Evolutionary conservation across 345 rosid species (phyloP).

Genomic region (Citrus cavaleriei): DNA sequence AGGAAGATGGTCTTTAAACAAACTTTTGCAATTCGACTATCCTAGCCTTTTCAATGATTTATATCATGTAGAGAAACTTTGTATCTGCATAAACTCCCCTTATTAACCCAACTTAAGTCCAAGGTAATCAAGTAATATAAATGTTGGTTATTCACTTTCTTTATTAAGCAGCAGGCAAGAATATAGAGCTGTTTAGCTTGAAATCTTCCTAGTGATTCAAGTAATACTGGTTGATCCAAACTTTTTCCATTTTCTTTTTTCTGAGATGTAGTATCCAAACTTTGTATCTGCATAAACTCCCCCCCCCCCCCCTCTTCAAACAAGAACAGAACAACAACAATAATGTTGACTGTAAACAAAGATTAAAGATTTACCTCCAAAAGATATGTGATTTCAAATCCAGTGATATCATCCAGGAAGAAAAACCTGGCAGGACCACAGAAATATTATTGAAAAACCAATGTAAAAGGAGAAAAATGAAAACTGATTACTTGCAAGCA

Average conservation of each 20-base stretch:
- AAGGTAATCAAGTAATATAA: not conserved
- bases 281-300: too few relatives aligned
- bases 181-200: not conserved
- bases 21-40: not conserved
- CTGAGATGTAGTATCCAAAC: not conserved
- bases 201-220: not conserved
- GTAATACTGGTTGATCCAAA: not conserved
- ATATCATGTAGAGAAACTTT: not conserved
- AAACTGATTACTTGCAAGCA: not conserved
- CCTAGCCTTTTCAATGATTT: not conserved
- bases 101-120: not conserved
- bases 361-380: slow-evolving; percentile 56
- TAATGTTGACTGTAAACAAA: too few relatives aligned
- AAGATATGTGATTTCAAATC: slow-evolving; percentile 84
- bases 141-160: not conserved
- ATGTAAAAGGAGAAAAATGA: not conserved
- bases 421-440: slow-evolving; percentile 57
- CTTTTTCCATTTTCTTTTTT: not conserved
- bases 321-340: not conserved
- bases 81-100: not conserved
- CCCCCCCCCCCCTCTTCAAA: too few relatives aligned
- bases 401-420: slow-evolving; percentile 93
- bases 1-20: not conserved
- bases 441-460: not conserved
- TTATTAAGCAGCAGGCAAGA: not conserved